Evolutionary conservation across 2,329 filamentous ascomycete genomes (phyloP).

Genomic region (Capronia epimyces): DNA sequence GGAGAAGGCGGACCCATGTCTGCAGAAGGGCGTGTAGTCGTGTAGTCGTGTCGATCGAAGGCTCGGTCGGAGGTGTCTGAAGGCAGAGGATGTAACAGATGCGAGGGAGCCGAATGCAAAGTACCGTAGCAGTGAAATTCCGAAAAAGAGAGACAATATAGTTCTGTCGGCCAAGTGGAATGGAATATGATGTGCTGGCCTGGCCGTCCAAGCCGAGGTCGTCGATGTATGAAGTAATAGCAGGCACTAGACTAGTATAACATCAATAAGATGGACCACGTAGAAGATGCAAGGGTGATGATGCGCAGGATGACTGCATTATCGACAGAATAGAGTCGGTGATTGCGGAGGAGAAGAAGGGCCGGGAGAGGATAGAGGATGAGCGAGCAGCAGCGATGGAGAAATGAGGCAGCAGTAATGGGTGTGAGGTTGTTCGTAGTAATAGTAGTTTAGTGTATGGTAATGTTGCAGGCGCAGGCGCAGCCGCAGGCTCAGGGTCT

Average conservation of each 20-base stretch:
- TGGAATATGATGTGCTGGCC: constrained; percentile 7
- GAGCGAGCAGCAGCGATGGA: background rate
- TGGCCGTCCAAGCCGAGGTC: constrained; percentile 1
- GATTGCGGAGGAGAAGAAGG: background rate
- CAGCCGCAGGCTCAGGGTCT: background rate
- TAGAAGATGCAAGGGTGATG: constrained; percentile 7
- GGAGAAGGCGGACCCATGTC: constrained; percentile 27
- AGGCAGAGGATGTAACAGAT: background rate
- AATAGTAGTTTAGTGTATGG: background rate
- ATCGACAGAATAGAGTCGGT: background rate
- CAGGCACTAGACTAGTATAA: background rate
- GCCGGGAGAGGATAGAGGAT: background rate
- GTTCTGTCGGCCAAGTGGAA: background rate
- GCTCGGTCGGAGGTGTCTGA: background rate
- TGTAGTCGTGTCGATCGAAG: background rate
- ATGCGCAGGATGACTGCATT: background rate
- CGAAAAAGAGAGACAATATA: constrained; percentile 3
- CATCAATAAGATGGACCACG: constrained; percentile 8
- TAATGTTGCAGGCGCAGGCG: background rate
- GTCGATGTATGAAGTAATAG: background rate
- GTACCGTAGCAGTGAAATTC: background rate
- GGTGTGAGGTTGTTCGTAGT: background rate
- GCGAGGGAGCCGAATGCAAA: background rate
- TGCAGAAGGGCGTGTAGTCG: background rate
- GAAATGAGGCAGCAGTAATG: background rate